Conservation (phyloP, 2,329 filamentous ascomycete species). For the Colletotrichum higginsianum region DNA sequence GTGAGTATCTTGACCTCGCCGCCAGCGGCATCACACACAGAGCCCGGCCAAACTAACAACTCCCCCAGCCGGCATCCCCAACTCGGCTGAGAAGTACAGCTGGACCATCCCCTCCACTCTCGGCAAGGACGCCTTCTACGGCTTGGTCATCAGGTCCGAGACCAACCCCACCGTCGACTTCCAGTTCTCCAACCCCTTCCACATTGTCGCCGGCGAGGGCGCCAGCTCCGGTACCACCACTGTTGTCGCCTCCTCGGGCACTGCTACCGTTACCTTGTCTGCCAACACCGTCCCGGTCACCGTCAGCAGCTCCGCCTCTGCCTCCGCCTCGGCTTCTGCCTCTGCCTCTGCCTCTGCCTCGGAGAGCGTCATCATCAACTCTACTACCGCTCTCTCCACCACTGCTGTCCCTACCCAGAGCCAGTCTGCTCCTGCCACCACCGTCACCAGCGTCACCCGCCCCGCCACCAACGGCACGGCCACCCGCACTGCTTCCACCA, state of each 20-base stretch:
- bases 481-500: slow-evolving; percentile 25
- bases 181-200: slow-evolving; percentile 76
- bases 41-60: slow-evolving; percentile 42
- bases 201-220: slow-evolving; percentile 57
- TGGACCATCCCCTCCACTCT: slow-evolving; percentile 66
- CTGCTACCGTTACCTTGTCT: slow-evolving; percentile 49
- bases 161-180: slow-evolving; percentile 61
- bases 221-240: slow-evolving; percentile 45
- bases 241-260: slow-evolving; percentile 46
- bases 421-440: slow-evolving; percentile 45
- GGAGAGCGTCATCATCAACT: slow-evolving; percentile 48
- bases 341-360: slow-evolving; percentile 42
- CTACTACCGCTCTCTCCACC: slow-evolving; percentile 43
- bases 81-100: slow-evolving; percentile 59
- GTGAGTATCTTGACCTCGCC: slow-evolving; percentile 58
- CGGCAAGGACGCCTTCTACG: slow-evolving; percentile 66
- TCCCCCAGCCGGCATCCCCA: slow-evolving; percentile 61
- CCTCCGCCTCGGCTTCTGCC: slow-evolving; percentile 34
- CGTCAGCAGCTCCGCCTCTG: slow-evolving; percentile 42
- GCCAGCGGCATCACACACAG: background rate
- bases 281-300: slow-evolving; percentile 51
- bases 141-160: slow-evolving; percentile 68
- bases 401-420: slow-evolving; percentile 43
- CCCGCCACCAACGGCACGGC: slow-evolving; percentile 38
- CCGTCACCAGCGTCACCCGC: slow-evolving; percentile 43